Evolutionary conservation across 2,329 filamentous ascomycete genomes (phyloP).

Genomic region (Elsinoe perseae): DNA sequence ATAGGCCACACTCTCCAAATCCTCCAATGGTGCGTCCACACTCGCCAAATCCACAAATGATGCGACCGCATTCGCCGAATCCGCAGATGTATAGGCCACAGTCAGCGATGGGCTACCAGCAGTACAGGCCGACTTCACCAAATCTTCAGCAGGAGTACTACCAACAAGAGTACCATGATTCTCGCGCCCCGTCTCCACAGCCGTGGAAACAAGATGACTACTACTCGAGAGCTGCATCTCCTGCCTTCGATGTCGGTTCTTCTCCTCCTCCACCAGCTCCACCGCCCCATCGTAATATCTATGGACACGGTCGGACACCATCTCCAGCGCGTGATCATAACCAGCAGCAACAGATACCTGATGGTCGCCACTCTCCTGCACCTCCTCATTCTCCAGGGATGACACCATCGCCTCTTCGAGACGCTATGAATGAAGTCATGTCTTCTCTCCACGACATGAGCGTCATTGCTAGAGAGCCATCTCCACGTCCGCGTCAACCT

Average conservation of each 20-base stretch:
- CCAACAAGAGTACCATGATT: conserved; percentile 26
- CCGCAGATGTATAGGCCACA: conserved; percentile 18
- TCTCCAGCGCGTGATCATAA: conserved; percentile 35
- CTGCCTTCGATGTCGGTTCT: conserved; percentile 37
- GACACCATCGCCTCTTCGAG: conserved; percentile 84
- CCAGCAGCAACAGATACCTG: conserved; percentile 43
- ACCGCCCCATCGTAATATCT: conserved; percentile 62
- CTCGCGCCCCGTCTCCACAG: conserved; percentile 35
- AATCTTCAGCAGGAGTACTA: conserved; percentile 20
- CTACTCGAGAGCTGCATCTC: conserved; percentile 21
- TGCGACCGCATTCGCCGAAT: conserved; percentile 17
- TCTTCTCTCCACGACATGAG: conserved; percentile 86
- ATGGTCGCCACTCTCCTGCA: conserved; percentile 51
- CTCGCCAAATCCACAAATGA: conserved; percentile 24
- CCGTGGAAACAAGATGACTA: conserved; percentile 35
- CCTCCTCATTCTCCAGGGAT: conserved; percentile 57
- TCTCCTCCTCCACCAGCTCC: conserved; percentile 79
- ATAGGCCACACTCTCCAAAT: conserved; percentile 17
- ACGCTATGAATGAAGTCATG: conserved; percentile 98
- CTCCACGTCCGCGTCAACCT: conserved; percentile 44
- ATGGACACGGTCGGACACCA: conserved; percentile 43
- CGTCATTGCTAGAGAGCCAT: conserved; percentile 44
- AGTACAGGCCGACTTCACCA: conserved; percentile 35
- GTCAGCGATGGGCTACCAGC: conserved; percentile 25
- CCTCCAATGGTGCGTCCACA: conserved; percentile 23